These are phyloP conservation scores for Pyrrhoderma lamaoense DNA, from an alignment of 1,284 basidiomycete species.

Conservation along the genomic window DNA sequence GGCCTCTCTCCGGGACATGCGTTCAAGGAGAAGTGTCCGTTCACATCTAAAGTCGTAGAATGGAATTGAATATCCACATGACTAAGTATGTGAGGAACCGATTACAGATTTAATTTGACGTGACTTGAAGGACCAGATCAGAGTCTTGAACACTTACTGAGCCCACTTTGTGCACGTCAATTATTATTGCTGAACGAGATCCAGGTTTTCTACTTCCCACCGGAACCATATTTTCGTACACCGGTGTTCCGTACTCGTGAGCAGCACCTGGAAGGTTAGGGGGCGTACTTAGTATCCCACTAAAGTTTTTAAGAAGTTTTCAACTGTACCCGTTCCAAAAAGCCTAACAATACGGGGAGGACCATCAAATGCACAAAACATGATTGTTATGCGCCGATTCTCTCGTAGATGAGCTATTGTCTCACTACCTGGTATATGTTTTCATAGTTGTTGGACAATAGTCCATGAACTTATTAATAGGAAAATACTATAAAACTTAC, in stretches of 20 bases:
- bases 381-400: slow-evolving; percentile 48
- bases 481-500: slow-evolving; percentile 27
- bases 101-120: background rate
- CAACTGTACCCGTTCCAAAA: slow-evolving; percentile 39
- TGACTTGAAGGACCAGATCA: background rate
- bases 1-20: slow-evolving; percentile 29
- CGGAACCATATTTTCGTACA: slow-evolving; percentile 40
- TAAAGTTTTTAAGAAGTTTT: background rate
- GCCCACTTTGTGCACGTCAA: slow-evolving; percentile 46
- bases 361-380: slow-evolving; percentile 50
- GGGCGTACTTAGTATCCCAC: no score
- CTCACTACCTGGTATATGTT: slow-evolving; percentile 49
- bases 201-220: slow-evolving; percentile 39
- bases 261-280: slow-evolving; percentile 43
- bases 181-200: slow-evolving; percentile 43
- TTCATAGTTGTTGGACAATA: no score
- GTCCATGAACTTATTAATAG: background rate
- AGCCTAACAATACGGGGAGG: slow-evolving; percentile 45
- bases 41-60: slow-evolving; percentile 40
- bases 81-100: no score
- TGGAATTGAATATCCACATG: slow-evolving; percentile 49
- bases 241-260: slow-evolving; percentile 46
- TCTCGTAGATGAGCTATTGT: slow-evolving; percentile 53
- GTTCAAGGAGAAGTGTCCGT: slow-evolving; percentile 25
- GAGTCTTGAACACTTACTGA: slow-evolving; percentile 32